phyloP scores from a whole-genome alignment of 495 filamentous ascomycete genomes.

The Hypomontagnella monticulosa region DNA sequence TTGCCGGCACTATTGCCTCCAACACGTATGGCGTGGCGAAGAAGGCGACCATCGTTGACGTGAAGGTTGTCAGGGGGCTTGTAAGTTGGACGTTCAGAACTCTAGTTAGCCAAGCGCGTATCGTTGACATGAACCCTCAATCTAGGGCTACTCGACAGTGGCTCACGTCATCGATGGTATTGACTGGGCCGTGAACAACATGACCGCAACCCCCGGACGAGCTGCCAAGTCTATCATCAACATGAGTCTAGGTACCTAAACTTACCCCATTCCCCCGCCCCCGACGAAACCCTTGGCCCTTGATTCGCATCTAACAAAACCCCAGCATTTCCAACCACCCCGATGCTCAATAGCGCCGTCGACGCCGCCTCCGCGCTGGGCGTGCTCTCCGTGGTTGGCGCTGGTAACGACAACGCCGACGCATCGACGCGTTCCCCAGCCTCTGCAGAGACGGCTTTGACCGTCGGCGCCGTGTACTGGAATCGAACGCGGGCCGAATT shows the following conservation, averaged over 20 bases:
- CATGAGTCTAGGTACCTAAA: constrained; percentile 58
- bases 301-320: background rate
- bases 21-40: constrained; percentile 51
- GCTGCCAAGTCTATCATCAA: constrained; percentile 52
- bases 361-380: constrained; percentile 52
- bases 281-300: too few species aligned
- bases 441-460: constrained; percentile 57
- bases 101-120: too few species aligned
- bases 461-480: constrained; percentile 58
- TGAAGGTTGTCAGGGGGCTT: constrained; percentile 48
- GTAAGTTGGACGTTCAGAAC: constrained; percentile 10
- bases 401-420: constrained; percentile 49
- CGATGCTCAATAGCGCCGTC: constrained; percentile 53
- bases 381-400: constrained; percentile 53
- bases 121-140: background rate
- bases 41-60: constrained; percentile 45
- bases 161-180: constrained; percentile 61
- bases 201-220: constrained; percentile 24
- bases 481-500: constrained; percentile 56
- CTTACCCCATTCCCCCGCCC: constrained; percentile 24
- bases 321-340: constrained; percentile 16
- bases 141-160: constrained; percentile 48
- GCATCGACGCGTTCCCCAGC: constrained; percentile 54
- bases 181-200: constrained; percentile 57
- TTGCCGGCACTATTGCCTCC: constrained; percentile 48